Percentiles rank a stretch among this genome's conserved stretches.
Evolutionary conservation across 257 asterid species (phyloP).

Genomic region (Jaltomata sinuosa): DNA sequence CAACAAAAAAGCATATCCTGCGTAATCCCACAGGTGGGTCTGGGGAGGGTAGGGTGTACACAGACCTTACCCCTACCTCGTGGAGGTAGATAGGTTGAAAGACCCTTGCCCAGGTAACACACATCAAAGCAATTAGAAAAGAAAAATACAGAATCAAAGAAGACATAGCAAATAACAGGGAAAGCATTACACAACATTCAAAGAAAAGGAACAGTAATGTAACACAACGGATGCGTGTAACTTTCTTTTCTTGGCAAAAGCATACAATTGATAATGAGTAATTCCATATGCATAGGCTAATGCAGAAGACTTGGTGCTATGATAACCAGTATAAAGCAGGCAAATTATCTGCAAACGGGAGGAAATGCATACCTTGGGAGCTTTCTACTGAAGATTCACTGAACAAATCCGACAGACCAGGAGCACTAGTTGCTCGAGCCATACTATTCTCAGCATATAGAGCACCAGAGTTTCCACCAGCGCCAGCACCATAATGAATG

Average conservation of each 20-base stretch:
- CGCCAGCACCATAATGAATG: constrained; percentile 19
- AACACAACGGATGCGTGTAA: no score
- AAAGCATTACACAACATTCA: no score
- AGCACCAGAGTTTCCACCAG: constrained; percentile 3
- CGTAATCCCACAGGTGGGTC: no score
- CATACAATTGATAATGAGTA: neutral
- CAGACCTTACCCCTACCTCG: no score
- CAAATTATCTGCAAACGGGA: neutral
- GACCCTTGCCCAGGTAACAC: no score
- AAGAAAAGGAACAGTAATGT: neutral
- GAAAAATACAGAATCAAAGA: no score
- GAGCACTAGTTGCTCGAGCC: constrained; percentile 13
- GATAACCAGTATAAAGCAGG: neutral
- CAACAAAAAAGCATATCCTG: no score
- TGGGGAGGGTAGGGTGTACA: no score
- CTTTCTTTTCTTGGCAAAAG: neutral
- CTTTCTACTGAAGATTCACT: constrained; percentile 15
- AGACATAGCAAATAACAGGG: no score
- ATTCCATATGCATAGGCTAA: neutral
- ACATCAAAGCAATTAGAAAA: no score
- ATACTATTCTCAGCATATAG: constrained; percentile 10
- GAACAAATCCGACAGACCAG: constrained; percentile 22
- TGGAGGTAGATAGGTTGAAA: no score
- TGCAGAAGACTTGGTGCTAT: neutral
- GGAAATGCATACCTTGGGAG: constrained; percentile 23